Evolutionary conservation across 768 basidiomycete species (phyloP), one percentile per base, ranked within the genome.

Genomic region (Leccinum uliginosum): DNA sequence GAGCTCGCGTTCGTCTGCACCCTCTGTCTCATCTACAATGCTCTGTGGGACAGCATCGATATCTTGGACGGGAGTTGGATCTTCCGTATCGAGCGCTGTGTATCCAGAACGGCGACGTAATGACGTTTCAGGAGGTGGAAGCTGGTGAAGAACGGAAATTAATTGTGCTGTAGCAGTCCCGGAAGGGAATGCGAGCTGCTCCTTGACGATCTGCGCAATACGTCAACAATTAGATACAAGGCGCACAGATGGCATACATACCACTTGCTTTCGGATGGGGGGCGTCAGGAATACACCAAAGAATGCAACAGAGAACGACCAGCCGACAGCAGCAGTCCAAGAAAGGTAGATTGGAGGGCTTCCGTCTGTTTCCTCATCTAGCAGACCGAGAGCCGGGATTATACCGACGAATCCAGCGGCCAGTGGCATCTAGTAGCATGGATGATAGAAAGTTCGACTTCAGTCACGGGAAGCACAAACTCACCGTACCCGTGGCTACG

Each of bases 221-320:
- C 14, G 19, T 60, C 55, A 54, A 46, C 58, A 61, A 21, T 54
- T n/a, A 27, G 17, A 21, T 8, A 50, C 34, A 51, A 40, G 48
- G n/a, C n/a, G n/a, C n/a, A 32, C 10, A 46, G 19, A 54, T 24
- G 23, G 27, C 38, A 46, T 29, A 77, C 87, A 29, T 61, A 93
- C 92, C 65, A 96, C 93, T 84, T 97, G 94, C 67, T 91, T 91
- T 48, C 96, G 84, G 27, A 98, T 81, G 7, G 95, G 96, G 15
- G 94, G 93, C 2, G 96, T 96, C 43, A 98, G 78, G 71, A 98
- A 96, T n/a, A 98, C 95, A 83, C 95, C 96, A 73, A 98, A 98
- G 76, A 94, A 98, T 4, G 95, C 95, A 26, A 96, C 82, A 6
- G 87, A 91, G 59, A 84, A 86, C 11, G 91, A 94, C 96, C 96